Evolutionary conservation across 441 rosid genomes (phyloP).

Genomic region (Cnidoscolus chayamansa): DNA sequence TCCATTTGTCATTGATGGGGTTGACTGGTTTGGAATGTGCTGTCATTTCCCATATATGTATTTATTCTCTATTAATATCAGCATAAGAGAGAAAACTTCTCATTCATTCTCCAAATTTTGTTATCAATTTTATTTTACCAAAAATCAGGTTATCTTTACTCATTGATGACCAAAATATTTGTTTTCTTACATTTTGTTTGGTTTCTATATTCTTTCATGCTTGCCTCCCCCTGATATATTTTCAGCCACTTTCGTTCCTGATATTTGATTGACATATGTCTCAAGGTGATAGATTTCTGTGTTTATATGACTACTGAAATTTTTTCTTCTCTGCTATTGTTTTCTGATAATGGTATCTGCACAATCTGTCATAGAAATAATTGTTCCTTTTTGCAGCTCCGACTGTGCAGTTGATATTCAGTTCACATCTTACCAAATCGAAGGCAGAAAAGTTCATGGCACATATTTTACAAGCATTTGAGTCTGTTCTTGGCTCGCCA

Average conservation of each 20-base stretch:
- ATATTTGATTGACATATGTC: background rate
- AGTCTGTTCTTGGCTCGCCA: slow-evolving; percentile 74
- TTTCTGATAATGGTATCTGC: background rate
- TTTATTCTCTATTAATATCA: background rate
- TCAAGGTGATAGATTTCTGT: no score
- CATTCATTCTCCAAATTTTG: background rate
- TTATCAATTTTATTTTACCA: no score
- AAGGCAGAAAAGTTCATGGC: slow-evolving; percentile 78
- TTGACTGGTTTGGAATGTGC: no score
- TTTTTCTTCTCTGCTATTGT: background rate
- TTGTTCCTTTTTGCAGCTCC: slow-evolving; percentile 62
- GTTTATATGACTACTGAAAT: background rate
- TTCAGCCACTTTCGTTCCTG: background rate
- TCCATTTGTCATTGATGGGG: no score
- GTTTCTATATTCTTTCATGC: background rate
- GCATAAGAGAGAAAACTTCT: no score
- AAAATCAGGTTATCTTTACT: background rate
- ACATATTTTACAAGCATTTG: slow-evolving; percentile 82
- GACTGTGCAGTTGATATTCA: slow-evolving; percentile 76
- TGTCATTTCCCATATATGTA: no score
- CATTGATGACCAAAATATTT: background rate
- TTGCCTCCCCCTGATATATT: background rate
- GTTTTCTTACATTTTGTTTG: background rate
- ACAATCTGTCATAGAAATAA: background rate
- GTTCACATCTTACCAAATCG: slow-evolving; percentile 57